Percentiles rank a stretch among this genome's conserved stretches.
Conservation (phyloP, 768 basidiomycete species). For the Leccinum longicurvipes region DNA sequence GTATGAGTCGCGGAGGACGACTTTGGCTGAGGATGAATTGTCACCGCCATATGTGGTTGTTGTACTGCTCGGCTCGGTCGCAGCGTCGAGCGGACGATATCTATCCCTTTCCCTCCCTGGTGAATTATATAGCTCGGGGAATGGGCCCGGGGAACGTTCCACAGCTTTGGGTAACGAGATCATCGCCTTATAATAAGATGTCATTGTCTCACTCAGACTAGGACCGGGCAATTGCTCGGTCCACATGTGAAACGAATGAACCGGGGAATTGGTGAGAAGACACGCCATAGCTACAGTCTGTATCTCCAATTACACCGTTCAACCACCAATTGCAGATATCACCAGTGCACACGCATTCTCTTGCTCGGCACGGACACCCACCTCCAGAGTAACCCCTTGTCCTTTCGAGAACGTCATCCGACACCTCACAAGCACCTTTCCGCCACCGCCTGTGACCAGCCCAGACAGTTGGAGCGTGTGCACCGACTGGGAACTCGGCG, state of each 20-base stretch:
- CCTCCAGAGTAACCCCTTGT: slow-evolving; percentile 88
- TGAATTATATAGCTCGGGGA: neutral
- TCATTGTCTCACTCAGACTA: too few relatives aligned
- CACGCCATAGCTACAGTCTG: slow-evolving; percentile 1
- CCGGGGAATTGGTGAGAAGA: slow-evolving; percentile 4
- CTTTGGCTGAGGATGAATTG: slow-evolving; percentile 5
- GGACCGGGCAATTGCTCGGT: too few relatives aligned
- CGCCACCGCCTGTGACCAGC: slow-evolving; percentile 85
- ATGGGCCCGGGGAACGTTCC: slow-evolving; percentile 1
- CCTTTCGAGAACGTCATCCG: slow-evolving; percentile 93
- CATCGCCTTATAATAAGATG: neutral
- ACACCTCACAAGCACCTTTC: slow-evolving; percentile 92
- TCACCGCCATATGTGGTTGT: slow-evolving; percentile 12
- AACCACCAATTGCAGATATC: slow-evolving; percentile 83
- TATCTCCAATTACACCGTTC: slow-evolving; percentile 13
- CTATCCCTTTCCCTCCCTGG: slow-evolving; percentile 4
- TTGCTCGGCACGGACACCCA: slow-evolving; percentile 89
- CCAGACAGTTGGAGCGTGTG: slow-evolving; percentile 95
- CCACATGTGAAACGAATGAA: too few relatives aligned
- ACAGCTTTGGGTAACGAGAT: neutral
- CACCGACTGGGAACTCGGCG: slow-evolving; percentile 75
- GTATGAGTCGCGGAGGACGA: slow-evolving; percentile 3
- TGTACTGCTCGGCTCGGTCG: neutral
- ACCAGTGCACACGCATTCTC: slow-evolving; percentile 84
- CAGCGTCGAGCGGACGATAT: neutral